phyloP scores from a whole-genome alignment of 2,329 filamentous ascomycete species.

The Colletotrichum chrysophilum region DNA sequence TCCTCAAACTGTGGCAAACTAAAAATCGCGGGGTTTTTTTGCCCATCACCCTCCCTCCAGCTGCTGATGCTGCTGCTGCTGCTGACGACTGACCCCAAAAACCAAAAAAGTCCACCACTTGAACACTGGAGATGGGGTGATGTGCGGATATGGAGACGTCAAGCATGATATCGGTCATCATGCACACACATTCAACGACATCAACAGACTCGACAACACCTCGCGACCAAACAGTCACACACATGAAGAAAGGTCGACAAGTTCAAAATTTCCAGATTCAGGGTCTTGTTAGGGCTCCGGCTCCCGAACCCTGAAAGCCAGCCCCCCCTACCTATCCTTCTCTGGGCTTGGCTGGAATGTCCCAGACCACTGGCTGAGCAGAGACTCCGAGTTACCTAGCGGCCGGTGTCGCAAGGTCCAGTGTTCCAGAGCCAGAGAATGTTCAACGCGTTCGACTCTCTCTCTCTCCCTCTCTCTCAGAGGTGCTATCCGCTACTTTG shows the following conservation, averaged over 20 bases:
- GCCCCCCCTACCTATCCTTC: background rate
- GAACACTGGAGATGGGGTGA: background rate
- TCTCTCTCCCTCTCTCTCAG: background rate
- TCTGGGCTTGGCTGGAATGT: background rate
- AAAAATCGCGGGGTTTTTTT: conserved; percentile 11
- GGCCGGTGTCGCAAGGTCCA: conserved; percentile 8
- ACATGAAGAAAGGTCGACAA: background rate
- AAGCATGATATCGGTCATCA: background rate
- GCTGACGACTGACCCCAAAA: background rate
- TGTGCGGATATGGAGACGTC: background rate
- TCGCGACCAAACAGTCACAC: background rate
- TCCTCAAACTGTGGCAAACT: conserved; percentile 19
- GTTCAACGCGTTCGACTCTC: background rate
- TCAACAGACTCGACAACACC: background rate
- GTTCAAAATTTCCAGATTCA: background rate
- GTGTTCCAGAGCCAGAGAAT: background rate
- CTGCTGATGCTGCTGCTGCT: background rate
- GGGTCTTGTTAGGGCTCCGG: conserved; percentile 18
- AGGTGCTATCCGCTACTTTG: background rate
- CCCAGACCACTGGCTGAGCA: background rate
- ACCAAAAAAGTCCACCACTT: background rate
- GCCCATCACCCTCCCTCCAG: background rate
- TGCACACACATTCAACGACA: background rate
- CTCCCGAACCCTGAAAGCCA: conserved; percentile 9
- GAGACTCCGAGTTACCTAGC: background rate